Base-by-base conservation (phyloP, 1,284 basidiomycete genomes). In the Ganoderma boninense region DNA sequence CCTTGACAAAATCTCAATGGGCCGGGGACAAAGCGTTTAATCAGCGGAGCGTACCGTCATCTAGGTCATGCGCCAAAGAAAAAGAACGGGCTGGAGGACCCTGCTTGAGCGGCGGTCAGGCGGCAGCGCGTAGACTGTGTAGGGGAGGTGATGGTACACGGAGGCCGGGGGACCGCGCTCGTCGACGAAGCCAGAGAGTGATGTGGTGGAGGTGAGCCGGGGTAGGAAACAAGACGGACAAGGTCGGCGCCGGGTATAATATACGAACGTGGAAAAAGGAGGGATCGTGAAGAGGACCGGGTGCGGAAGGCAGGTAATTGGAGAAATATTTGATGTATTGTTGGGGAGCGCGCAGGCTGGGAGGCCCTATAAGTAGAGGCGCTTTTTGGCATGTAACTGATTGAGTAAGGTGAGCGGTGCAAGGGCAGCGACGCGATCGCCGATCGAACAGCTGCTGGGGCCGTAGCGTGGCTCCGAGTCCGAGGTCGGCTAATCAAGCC, bases 271-370 rank as follows among this genome's bases (percentile, higher is more conserved):
- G 70, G 69, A 62, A 56, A 70, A 70, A 64, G 73, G 69, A 67
- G 73, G 67, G 70, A 64, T 62, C 46, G 62, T 10, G 62, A 67
- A 71, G 70, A 62, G 52, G 67, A 43, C 72, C 67, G 44, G 69
- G 69, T 70, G 64, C 43, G 70, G 70, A 62, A 68, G 63, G 64
- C 66, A 6, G 62, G 68, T 64, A 68, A 69, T 66, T 68, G 73
- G 67, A 69, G 69, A 73, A 66, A 74, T 74, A 32, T 32, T 32
- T 32, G 70, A 72, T 74, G 73, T 74, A 72, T 74, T 74, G 73
- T 74, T 72, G 64, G 66, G 65, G 65, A 63, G 66, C 61, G 70
- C 59, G 72, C 68, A 65, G 67, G 67, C 62, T 70, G 67, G 20
- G 43, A 61, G 61, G 63, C n/a, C 62, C 68, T 56, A 66, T 32